Evolutionary conservation across 2,329 filamentous ascomycete genomes (phyloP).

Genomic region (Pestalotiopsis sp.): DNA sequence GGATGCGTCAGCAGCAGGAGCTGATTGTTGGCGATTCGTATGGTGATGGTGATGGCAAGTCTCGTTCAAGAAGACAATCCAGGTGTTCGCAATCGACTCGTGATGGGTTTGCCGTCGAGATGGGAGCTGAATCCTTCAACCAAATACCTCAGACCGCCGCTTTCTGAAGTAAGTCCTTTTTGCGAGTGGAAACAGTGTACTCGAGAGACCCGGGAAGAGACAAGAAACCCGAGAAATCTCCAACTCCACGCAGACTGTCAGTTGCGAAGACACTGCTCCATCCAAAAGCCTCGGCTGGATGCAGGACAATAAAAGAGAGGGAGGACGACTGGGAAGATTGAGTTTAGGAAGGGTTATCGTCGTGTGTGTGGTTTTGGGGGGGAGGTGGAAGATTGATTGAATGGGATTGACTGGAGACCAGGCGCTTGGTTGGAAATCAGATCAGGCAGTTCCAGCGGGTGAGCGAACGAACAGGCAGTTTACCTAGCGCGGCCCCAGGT

Average conservation of each 20-base stretch:
- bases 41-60: not conserved
- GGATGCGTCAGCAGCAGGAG: not conserved
- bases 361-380: not conserved
- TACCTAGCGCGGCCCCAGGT: not conserved
- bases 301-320: not conserved
- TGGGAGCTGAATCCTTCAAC: conserved; percentile 10
- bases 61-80: conserved; percentile 18
- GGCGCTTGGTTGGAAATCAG: conserved; percentile 1
- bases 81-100: conserved; percentile 17
- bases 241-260: conserved; percentile 13
- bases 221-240: conserved; percentile 14
- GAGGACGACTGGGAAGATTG: not conserved
- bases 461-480: not conserved
- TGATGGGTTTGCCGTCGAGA: conserved; percentile 26
- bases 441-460: not conserved
- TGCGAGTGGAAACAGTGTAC: conserved; percentile 3
- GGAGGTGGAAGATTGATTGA: not conserved
- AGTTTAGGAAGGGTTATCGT: not conserved
- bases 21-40: not conserved
- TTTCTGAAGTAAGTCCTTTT: conserved; percentile 7
- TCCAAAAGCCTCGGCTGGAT: conserved; percentile 10
- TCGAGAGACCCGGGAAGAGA: conserved; percentile 12
- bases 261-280: conserved; percentile 10
- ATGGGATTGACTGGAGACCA: not conserved
- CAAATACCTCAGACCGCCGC: conserved; percentile 32